Conservation (phyloP, 2,329 filamentous ascomycete species). For the Trichoderma afroharzianum region DNA sequence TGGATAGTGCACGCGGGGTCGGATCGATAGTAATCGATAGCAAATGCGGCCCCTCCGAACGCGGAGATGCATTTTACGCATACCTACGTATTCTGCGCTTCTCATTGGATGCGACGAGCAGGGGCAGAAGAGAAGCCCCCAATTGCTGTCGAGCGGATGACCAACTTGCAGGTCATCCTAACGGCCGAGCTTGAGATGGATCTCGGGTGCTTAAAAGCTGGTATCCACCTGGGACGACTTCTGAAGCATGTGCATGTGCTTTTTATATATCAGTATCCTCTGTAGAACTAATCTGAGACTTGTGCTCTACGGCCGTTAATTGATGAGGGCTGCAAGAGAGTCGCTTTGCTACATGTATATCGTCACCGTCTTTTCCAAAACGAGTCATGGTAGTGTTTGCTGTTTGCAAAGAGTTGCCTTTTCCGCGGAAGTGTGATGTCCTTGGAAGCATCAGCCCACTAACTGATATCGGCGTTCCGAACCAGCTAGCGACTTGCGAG, state of each 20-base stretch:
- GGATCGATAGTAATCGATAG: slow-evolving; percentile 15
- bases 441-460: background rate
- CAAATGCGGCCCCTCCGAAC: slow-evolving; percentile 11
- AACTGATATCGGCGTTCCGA: background rate
- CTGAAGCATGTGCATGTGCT: background rate
- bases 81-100: background rate
- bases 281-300: background rate
- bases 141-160: background rate
- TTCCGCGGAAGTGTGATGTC: background rate
- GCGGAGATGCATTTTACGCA: slow-evolving; percentile 12
- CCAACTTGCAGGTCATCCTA: slow-evolving; percentile 14
- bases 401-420: background rate
- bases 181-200: background rate
- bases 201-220: background rate
- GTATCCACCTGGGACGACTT: background rate
- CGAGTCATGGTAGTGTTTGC: background rate
- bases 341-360: background rate
- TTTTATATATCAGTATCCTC: background rate
- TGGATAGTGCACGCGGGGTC: background rate
- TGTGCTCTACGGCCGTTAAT: too few species aligned
- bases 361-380: background rate
- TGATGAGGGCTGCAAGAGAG: background rate
- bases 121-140: background rate
- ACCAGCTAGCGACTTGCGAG: background rate
- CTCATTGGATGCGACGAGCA: background rate